Evolutionary conservation across 2,329 filamentous ascomycete genomes (phyloP), one percentile per base, ranked within the genome.

Genomic region (Tolypocladium ovalisporum): DNA sequence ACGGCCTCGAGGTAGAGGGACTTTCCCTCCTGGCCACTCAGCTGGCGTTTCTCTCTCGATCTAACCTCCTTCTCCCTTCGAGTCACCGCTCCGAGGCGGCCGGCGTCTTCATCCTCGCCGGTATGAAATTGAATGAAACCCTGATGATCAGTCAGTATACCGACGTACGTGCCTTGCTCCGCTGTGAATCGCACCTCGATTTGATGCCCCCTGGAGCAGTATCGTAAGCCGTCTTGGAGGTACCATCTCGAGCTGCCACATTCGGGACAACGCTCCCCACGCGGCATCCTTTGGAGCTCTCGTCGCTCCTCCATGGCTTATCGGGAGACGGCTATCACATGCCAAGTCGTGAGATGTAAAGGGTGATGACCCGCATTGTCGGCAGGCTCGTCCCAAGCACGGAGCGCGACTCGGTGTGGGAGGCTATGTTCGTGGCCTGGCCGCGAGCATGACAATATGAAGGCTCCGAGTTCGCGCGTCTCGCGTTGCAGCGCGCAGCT

Each of bases 1-100:
- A 95, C 82, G 61, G 84, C 87, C 68, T 96, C 88, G 39, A 97
- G 77, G 68, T 89, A 97, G 29, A 97, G 80, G 61, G 88, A 83
- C 62, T 85, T 83, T 17, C 88, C 93, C 56, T 83, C 79, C 52
- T 82, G 76, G 47, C 92, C 92, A 7, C 70, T 70, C 54, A 89
- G 76, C 66, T 86, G 80, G 58, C 76, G 75, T 53, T 76, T 76
- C 52, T 79, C 73, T 53, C 76, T 82, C 65, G 82, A 76, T 55
- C 76, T 76, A 29, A 73, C 70, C 65, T 83, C 82, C 61, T 81
- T 86, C 68, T 84, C 81, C 60, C 79, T 80, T 58, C 81, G 79
- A 19, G 75, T 66, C 47, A 78, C 76, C 24, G 72, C 74, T 58
- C 88, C 83, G 64, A 81, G 74, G 44, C 78, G 78, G 59, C 84